phyloP scores from a whole-genome alignment of 1,284 basidiomycete species.

The Coriolopsis trogii region DNA sequence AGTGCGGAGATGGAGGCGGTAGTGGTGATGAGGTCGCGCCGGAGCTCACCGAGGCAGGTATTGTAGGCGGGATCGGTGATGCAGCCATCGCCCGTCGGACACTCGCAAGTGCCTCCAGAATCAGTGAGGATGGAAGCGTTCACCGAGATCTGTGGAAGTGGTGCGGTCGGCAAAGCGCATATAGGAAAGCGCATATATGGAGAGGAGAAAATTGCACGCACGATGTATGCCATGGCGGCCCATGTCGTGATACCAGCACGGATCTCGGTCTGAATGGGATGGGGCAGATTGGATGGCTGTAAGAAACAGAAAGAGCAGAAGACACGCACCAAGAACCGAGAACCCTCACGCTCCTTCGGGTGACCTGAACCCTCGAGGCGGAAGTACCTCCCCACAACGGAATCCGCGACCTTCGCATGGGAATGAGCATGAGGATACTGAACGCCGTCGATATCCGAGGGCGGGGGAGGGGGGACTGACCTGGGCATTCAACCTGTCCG shows the following conservation, averaged over 20 bases:
- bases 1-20: slow-evolving; percentile 82
- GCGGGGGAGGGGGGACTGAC: slow-evolving; percentile 19
- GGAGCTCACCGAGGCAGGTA: slow-evolving; percentile 68
- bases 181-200: background rate
- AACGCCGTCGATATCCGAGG: background rate
- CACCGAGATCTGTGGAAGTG: slow-evolving; percentile 72
- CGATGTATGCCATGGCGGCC: slow-evolving; percentile 75
- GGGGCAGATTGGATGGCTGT: background rate
- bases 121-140: slow-evolving; percentile 79
- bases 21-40: slow-evolving; percentile 74
- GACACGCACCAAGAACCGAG: slow-evolving; percentile 68
- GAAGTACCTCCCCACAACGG: slow-evolving; percentile 80
- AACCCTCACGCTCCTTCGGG: slow-evolving; percentile 72
- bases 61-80: slow-evolving; percentile 61
- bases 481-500: slow-evolving; percentile 32
- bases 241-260: slow-evolving; percentile 85
- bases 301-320: background rate
- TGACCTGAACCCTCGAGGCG: slow-evolving; percentile 83
- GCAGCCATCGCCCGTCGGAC: slow-evolving; percentile 56
- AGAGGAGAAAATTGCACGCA: slow-evolving; percentile 32
- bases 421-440: background rate
- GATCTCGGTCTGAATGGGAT: slow-evolving; percentile 63
- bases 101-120: slow-evolving; percentile 84
- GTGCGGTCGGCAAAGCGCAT: background rate
- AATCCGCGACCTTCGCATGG: slow-evolving; percentile 66